phyloP scores from a whole-genome alignment of 179 eudicot species.

The Carnegiea gigantea region DNA sequence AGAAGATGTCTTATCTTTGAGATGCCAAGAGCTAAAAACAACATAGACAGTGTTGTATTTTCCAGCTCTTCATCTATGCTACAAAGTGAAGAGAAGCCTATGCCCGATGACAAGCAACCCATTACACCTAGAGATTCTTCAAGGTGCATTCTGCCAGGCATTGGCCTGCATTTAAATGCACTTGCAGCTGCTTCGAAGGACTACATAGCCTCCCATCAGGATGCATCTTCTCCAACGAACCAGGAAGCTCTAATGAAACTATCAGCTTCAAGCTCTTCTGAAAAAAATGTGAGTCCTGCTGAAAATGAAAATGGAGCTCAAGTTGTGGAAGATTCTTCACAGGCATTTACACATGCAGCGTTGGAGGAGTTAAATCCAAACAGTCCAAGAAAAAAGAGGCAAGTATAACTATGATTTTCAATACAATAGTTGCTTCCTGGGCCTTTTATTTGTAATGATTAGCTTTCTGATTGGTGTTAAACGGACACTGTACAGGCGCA shows the following conservation, averaged over 20 bases:
- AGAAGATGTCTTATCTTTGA: slow-evolving; percentile 91
- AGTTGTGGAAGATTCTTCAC: slow-evolving; percentile 47
- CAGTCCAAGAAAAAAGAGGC: slow-evolving; percentile 94
- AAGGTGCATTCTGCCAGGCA: slow-evolving; percentile 58
- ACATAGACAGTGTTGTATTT: slow-evolving; percentile 38
- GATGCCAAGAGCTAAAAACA: slow-evolving; percentile 60
- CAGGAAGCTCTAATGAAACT: slow-evolving; percentile 37
- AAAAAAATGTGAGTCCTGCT: slow-evolving; percentile 30
- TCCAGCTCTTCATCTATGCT: slow-evolving; percentile 37
- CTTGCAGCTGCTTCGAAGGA: slow-evolving; percentile 65
- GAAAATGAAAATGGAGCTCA: slow-evolving; percentile 42
- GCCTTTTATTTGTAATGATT: slow-evolving; percentile 8
- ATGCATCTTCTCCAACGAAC: slow-evolving; percentile 34
- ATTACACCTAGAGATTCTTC: slow-evolving; percentile 49
- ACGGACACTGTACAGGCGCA: slow-evolving; percentile 47
- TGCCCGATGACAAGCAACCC: slow-evolving; percentile 36
- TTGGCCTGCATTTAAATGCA: slow-evolving; percentile 92
- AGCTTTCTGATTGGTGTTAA: slow-evolving; percentile 14
- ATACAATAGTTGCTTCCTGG: neutral
- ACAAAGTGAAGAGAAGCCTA: slow-evolving; percentile 36
- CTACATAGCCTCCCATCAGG: slow-evolving; percentile 37
- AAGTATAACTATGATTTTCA: slow-evolving; percentile 21
- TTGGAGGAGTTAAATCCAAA: slow-evolving; percentile 52
- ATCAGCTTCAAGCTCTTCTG: slow-evolving; percentile 32
- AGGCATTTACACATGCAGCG: slow-evolving; percentile 37